These are phyloP conservation scores for Fraxinus excelsior DNA, from an alignment of 257 asterid species.

Conservation along the genomic window DNA sequence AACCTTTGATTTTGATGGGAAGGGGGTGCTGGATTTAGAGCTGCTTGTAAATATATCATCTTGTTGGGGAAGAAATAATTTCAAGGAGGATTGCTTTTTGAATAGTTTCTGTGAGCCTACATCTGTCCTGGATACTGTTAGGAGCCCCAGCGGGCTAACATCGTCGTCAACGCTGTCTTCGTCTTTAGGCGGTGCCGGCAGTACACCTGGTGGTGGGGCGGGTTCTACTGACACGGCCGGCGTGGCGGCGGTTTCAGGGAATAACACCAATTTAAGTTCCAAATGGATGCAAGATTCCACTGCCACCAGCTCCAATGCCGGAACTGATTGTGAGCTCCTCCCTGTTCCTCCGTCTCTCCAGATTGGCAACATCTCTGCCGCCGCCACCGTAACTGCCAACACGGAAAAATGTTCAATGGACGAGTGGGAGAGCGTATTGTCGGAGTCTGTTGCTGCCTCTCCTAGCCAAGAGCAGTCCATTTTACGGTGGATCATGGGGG, in stretches of 20 bases:
- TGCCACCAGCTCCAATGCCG: conserved; percentile 77
- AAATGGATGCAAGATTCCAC: conserved; percentile 86
- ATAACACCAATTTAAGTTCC: conserved; percentile 49
- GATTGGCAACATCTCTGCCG: conserved; percentile 34
- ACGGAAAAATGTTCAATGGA: conserved; percentile 67
- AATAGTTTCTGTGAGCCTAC: conserved; percentile 59
- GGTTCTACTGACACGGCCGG: conserved; percentile 69
- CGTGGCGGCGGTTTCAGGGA: conserved; percentile 80
- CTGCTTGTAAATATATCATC: conserved; percentile 29
- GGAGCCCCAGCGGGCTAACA: conserved; percentile 61
- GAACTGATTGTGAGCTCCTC: conserved; percentile 57
- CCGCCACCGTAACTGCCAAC: conserved; percentile 30
- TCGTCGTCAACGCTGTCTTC: conserved; percentile 92
- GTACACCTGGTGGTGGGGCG: conserved; percentile 51
- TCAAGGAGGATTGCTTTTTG: conserved; percentile 35
- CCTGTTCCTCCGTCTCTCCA: conserved; percentile 61
- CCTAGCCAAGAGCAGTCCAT: conserved; percentile 78
- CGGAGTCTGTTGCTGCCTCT: conserved; percentile 65
- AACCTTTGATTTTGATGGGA: conserved; percentile 87
- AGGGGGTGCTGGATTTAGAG: conserved; percentile 74
- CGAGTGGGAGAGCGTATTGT: conserved; percentile 87
- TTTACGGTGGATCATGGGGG: conserved; percentile 88
- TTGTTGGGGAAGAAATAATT: conserved; percentile 6
- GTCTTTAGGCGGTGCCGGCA: conserved; percentile 56
- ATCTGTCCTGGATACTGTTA: conserved; percentile 86